phyloP scores from a whole-genome alignment of 2,329 filamentous ascomycete species.

The Hymenoscyphus fructigenus region DNA sequence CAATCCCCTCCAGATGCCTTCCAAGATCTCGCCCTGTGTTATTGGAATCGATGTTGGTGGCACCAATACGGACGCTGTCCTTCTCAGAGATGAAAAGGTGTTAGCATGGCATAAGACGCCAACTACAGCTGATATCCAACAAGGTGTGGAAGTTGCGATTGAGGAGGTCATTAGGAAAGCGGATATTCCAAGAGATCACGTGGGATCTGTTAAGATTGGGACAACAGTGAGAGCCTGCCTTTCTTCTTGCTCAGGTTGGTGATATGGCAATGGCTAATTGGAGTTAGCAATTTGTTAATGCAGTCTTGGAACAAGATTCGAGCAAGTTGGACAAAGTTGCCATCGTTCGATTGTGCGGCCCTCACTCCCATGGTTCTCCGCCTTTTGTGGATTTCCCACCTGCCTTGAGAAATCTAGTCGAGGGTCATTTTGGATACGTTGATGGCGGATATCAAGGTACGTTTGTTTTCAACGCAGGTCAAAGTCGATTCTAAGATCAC shows the following conservation, averaged over 20 bases:
- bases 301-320: constrained; percentile 12
- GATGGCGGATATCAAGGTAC: constrained; percentile 40
- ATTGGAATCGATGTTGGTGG: constrained; percentile 53
- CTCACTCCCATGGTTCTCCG: constrained; percentile 47
- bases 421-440: constrained; percentile 46
- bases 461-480: not conserved
- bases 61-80: constrained; percentile 35
- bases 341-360: constrained; percentile 46
- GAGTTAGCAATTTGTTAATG: constrained; percentile 38
- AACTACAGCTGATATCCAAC: constrained; percentile 29
- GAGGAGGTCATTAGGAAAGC: constrained; percentile 23
- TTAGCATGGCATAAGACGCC: constrained; percentile 29
- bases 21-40: constrained; percentile 27
- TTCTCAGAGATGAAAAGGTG: constrained; percentile 20
- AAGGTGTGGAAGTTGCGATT: constrained; percentile 28
- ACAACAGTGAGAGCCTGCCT: constrained; percentile 54
- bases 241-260: not conserved
- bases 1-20: constrained; percentile 19
- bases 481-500: too few relatives aligned
- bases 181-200: constrained; percentile 16
- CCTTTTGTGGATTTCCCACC: constrained; percentile 49
- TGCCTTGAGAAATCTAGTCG: constrained; percentile 44
- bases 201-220: constrained; percentile 29
- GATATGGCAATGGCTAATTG: not conserved
- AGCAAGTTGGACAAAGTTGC: constrained; percentile 43